Base-by-base conservation (phyloP, 1,284 basidiomycete species). In the Pyrrhoderma lamaoense region DNA sequence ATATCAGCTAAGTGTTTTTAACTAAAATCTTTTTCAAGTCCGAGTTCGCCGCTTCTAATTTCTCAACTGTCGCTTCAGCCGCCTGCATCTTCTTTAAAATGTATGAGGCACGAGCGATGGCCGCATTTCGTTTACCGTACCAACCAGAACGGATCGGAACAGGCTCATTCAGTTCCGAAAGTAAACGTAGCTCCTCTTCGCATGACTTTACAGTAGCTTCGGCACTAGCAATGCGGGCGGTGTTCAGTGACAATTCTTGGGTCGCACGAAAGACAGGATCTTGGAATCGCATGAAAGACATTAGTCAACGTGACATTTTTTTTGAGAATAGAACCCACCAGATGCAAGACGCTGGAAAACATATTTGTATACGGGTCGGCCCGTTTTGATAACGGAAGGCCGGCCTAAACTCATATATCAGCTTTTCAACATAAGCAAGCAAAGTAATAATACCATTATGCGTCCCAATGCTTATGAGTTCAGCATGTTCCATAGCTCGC, bases 401-500 rank as follows among this genome's bases (percentile, higher is more conserved):
- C 92, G 83, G 22, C 89, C 89, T 89, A 55, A n/a, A n/a, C n/a
- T n/a, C n/a, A n/a, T n/a, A 59, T 25, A 48, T 22, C 3, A 47
- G 35, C 35, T 22, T n/a, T 5, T n/a, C 36, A 21, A 16, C 49
- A n/a, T 37, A 46, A 47, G 31, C 8, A 11, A 37, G 46, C 25
- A 21, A 13, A 25, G 13, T 2, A 8, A 9, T 49, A 14, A 57
- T 50, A 80, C 90, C 91, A 54, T 93, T 82, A 37, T 75, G 65
- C 13, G 87, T 89, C 7, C 74, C 75, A 44, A 99, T 86, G 1
- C 82, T 74, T 56, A 98, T 90, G 47, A 98, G 67, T 59, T 97
- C 94, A 3, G 88, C 85, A 59, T 90, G 86, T 63, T 97, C 95
- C 79, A 99, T 82, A 22, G 77, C 80, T 57, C 91, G 79, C 56